phyloP scores from a whole-genome alignment of 176 grass and related monocot species.

The Stipa capillata region DNA sequence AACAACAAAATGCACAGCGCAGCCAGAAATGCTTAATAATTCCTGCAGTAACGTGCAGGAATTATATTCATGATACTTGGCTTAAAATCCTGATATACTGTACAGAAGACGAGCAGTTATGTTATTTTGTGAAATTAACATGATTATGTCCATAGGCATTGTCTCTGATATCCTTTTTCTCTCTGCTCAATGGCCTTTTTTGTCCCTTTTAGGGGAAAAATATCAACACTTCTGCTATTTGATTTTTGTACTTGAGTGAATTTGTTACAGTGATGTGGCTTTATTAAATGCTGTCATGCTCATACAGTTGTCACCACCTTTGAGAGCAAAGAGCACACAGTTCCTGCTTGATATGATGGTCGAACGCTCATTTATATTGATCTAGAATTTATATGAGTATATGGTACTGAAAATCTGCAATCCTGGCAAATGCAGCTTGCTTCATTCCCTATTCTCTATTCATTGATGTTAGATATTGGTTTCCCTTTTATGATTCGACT shows the following conservation, averaged over 20 bases:
- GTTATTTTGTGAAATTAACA: background rate
- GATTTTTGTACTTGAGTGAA: background rate
- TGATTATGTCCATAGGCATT: background rate
- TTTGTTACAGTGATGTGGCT: background rate
- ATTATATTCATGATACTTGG: background rate
- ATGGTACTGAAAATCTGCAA: background rate
- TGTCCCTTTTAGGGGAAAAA: too few species aligned
- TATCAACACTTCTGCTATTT: background rate
- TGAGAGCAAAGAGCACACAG: background rate
- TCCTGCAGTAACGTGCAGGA: background rate
- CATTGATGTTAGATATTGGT: constrained; percentile 2
- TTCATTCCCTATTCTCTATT: background rate
- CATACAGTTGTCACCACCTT: background rate
- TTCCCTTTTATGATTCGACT: background rate
- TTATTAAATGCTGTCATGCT: background rate
- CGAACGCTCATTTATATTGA: background rate
- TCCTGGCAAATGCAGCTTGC: background rate
- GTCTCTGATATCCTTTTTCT: background rate
- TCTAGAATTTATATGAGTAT: background rate
- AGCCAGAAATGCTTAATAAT: background rate
- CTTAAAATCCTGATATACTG: background rate
- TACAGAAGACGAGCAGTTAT: background rate
- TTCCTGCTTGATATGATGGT: background rate
- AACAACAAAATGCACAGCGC: background rate
- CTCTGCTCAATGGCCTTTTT: background rate